These are phyloP conservation scores for Coniochaeta sp. DNA, from an alignment of 2,329 filamentous ascomycete species.

Conservation along the genomic window DNA sequence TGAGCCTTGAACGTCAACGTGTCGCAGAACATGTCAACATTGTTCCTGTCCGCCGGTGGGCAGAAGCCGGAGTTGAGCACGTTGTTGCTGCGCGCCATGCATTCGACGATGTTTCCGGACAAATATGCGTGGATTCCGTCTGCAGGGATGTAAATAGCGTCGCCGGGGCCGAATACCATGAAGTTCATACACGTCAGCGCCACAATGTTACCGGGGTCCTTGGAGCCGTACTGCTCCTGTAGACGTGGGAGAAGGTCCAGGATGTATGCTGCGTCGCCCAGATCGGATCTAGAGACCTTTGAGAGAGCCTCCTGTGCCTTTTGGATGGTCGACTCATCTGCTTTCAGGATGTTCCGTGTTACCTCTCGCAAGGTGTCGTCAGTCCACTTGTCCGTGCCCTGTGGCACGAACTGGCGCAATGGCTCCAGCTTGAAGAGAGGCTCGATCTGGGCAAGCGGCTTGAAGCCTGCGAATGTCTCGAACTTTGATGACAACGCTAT, in stretches of 20 bases:
- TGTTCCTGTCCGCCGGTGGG: conserved; percentile 56
- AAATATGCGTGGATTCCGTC: conserved; percentile 71
- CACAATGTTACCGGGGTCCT: conserved; percentile 61
- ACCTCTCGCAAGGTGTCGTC: conserved; percentile 50
- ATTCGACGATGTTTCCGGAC: conserved; percentile 67
- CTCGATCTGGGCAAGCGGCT: conserved; percentile 53
- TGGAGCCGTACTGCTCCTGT: conserved; percentile 52
- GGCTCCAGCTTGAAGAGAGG: conserved; percentile 48
- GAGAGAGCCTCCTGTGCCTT: conserved; percentile 44
- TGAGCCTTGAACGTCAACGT: conserved; percentile 59
- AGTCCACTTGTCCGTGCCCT: conserved; percentile 36
- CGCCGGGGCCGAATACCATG: conserved; percentile 54
- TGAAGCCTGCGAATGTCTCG: conserved; percentile 71
- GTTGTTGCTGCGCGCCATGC: conserved; percentile 70
- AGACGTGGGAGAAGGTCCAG: conserved; percentile 57
- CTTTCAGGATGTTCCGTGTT: conserved; percentile 45
- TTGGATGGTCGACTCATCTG: conserved; percentile 43
- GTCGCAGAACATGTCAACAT: conserved; percentile 54
- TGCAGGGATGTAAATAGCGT: conserved; percentile 63
- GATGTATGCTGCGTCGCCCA: conserved; percentile 48
- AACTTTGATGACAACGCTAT: conserved; percentile 61
- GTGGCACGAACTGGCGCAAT: conserved; percentile 45
- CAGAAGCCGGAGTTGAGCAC: conserved; percentile 71
- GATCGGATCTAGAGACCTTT: conserved; percentile 34
- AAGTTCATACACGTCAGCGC: conserved; percentile 71